Evolutionary conservation across 768 basidiomycete species (phyloP), one percentile per base, ranked within the genome.

Genomic region (Multifurca ochricompacta): DNA sequence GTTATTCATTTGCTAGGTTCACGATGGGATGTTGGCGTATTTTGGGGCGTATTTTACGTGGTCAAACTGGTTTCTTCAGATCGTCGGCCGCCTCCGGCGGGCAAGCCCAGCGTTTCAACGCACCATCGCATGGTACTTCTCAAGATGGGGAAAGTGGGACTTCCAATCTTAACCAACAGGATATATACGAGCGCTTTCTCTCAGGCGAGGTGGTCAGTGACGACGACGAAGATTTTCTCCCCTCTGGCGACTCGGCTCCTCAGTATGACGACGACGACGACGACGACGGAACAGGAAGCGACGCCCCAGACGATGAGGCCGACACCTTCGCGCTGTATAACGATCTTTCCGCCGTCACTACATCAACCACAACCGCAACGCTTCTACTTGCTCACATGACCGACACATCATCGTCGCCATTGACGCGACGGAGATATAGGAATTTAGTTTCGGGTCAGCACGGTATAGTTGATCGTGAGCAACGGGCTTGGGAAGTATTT

Each of bases 351-450:
- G 65, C 68, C 4, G 62, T 66, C 30, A 65, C 66, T 19, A 59
- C 66, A 30, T 65, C 64, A 10, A 66, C 70, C 62, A 37, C 68
- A 37, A 55, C 73, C 8, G 67, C 77, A 1, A 69, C 79, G 2
- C 66, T 79, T 19, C 63, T 83, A 11, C 64, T 83, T 35, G 81
- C 82, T 10, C 81, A 83, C 61, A 70, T 83, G 69, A 67, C 71
- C 2, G 66, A 72, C 53, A 50, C 67, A 21, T 68, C 70, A 62
- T 63, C 73, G 41, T 77, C 64, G 51, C 80, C 70, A 27, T 72
- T 77, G 67, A 83, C 74, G 40, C 77, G 74, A 53, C 70, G 65
- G 61, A 75, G 64, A 23, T 83, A 80, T 61, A 58, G 59, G 27
- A 64, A 67, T 25, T 63, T 83, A 34, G 59, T 71, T 34, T 54